A percentile compares a stretch with the other conserved stretches of the same genome.
phyloP scores from a whole-genome alignment of 257 asterid genomes.

The Solanum peruvianum region DNA sequence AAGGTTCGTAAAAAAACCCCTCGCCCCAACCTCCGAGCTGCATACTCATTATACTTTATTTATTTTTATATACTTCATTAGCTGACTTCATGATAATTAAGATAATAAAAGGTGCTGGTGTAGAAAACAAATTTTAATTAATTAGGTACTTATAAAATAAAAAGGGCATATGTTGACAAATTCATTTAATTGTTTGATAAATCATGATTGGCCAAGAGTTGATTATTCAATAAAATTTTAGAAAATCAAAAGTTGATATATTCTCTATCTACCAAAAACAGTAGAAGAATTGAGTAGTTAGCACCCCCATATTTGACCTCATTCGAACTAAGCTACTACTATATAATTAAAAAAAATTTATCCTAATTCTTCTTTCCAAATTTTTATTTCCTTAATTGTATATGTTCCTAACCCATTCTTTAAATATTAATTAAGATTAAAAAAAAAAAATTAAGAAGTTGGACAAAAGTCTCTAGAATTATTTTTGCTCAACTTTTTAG shows the following conservation, averaged over 20 bases:
- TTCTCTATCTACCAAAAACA: background rate
- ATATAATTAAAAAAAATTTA: background rate
- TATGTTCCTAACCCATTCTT: background rate
- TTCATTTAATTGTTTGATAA: background rate
- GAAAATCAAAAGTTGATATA: background rate
- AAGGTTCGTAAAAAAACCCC: no score
- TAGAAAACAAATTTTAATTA: background rate
- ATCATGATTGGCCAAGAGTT: background rate
- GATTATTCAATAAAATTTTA: background rate
- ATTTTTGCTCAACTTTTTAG: slow-evolving; percentile 2
- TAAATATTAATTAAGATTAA: background rate
- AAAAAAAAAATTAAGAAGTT: background rate
- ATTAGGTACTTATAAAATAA: background rate
- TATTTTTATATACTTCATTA: background rate
- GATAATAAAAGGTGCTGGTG: background rate
- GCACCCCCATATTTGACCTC: background rate
- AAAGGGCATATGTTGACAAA: background rate
- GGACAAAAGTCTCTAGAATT: slow-evolving; percentile 8
- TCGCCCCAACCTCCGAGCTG: background rate
- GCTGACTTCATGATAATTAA: background rate
- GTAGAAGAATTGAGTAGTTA: background rate
- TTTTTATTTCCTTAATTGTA: background rate
- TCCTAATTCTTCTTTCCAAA: background rate
- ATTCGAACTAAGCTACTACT: background rate
- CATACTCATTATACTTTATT: background rate